Conservation (phyloP, 331 rosid genomes). For the Cydonia oblonga region DNA sequence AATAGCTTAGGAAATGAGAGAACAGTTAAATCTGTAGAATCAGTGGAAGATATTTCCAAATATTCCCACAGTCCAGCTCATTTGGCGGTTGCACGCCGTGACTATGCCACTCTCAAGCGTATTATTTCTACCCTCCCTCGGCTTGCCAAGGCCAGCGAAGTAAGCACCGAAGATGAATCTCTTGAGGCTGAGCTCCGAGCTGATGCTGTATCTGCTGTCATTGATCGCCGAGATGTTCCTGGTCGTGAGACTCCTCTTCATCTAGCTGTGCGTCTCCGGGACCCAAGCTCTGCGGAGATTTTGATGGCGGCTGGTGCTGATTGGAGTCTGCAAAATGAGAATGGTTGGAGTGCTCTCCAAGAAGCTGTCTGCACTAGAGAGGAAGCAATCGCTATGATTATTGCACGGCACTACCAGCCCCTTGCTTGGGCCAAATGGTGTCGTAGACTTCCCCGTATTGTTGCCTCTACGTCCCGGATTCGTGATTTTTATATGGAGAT, state of each 20-base stretch:
- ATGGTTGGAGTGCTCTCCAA: constrained; percentile 99
- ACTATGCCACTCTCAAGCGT: constrained; percentile 50
- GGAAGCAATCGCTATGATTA: constrained; percentile 82
- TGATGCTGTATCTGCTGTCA: constrained; percentile 57
- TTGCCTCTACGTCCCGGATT: constrained; percentile 78
- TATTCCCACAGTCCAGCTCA: constrained; percentile 82
- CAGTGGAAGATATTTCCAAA: constrained; percentile 64
- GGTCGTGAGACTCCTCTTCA: constrained; percentile 98
- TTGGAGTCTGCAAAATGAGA: constrained; percentile 91
- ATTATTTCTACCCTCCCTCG: constrained; percentile 55
- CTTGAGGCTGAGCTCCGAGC: constrained; percentile 74
- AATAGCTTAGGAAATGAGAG: constrained; percentile 29
- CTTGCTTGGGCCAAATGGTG: constrained; percentile 99
- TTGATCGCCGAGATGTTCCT: constrained; percentile 89
- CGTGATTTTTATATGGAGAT: constrained; percentile 99
- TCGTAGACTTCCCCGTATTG: constrained; percentile 90
- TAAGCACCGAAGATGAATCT: constrained; percentile 64
- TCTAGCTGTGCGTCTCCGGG: constrained; percentile 87
- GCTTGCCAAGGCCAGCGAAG: constrained; percentile 78
- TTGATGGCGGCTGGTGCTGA: constrained; percentile 96
- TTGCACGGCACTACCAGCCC: constrained; percentile 82
- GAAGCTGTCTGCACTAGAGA: constrained; percentile 93
- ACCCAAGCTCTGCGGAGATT: constrained; percentile 69
- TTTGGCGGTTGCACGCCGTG: constrained; percentile 68
- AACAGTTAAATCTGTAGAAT: constrained; percentile 11